These are phyloP conservation scores for Inga leiocalycina DNA, from an alignment of 306 rosid genomes.

Conservation along the genomic window DNA sequence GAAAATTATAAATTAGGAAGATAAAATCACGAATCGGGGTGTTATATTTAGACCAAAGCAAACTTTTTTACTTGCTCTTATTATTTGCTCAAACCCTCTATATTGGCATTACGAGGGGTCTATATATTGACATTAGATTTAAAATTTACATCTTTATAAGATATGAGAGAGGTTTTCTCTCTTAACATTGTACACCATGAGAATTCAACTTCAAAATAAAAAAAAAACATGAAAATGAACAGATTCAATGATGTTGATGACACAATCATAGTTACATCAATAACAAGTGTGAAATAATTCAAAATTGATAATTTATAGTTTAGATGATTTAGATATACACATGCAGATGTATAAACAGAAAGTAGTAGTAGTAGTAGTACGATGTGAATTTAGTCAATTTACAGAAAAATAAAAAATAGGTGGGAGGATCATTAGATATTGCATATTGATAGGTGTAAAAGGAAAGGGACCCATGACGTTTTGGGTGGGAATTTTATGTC, in stretches of 20 bases:
- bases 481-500: constrained; percentile 48
- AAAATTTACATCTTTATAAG: not conserved
- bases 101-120: too few relatives aligned
- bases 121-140: not conserved
- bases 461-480: constrained; percentile 59
- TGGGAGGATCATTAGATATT: not conserved
- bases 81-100: too few relatives aligned
- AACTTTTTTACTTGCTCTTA: too few relatives aligned
- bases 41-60: too few relatives aligned
- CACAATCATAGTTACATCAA: too few relatives aligned
- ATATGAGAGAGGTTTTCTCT: not conserved
- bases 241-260: too few relatives aligned
- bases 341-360: not conserved
- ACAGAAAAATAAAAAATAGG: not conserved
- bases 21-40: too few relatives aligned
- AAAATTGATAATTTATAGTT: not conserved
- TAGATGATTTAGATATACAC: not conserved
- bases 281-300: too few relatives aligned
- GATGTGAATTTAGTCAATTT: not conserved
- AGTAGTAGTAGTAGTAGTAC: too few relatives aligned
- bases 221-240: not conserved
- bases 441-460: not conserved
- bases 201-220: not conserved
- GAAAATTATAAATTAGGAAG: too few relatives aligned
- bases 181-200: not conserved